A percentile compares a stretch with the other conserved stretches of the same genome.
These are phyloP conservation scores for Cladorrhinum sp. DNA, from an alignment of 2,329 filamentous ascomycete species.

Conservation along the genomic window DNA sequence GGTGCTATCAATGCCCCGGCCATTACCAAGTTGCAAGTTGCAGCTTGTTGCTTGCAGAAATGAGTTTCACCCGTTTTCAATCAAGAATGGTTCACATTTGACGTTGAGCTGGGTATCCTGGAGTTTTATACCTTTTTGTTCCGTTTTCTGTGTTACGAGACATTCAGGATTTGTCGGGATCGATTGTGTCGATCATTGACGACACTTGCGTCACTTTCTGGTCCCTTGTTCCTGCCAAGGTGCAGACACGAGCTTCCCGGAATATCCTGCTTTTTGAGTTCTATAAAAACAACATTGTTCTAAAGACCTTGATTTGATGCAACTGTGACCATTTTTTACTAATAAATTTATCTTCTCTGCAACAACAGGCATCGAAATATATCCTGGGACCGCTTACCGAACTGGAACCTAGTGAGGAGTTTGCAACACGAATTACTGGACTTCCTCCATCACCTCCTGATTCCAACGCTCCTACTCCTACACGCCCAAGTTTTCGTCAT, in stretches of 20 bases:
- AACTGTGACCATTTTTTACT: neutral
- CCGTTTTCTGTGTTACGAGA: neutral
- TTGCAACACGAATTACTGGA: slow-evolving; percentile 30
- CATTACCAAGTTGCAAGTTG: neutral
- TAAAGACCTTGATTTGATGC: neutral
- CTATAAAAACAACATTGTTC: neutral
- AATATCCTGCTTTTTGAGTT: slow-evolving; percentile 1
- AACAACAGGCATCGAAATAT: slow-evolving; percentile 59
- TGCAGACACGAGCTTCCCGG: slow-evolving; percentile 6
- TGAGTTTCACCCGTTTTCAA: neutral
- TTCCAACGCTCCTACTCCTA: slow-evolving; percentile 47
- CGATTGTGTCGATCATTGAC: slow-evolving; percentile 8
- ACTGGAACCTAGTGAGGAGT: slow-evolving; percentile 65
- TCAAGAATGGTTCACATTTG: neutral
- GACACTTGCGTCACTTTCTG: slow-evolving; percentile 18
- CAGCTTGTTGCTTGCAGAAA: neutral
- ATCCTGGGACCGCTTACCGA: slow-evolving; percentile 68
- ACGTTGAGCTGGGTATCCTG: neutral
- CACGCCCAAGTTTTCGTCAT: slow-evolving; percentile 39
- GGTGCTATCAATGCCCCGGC: neutral
- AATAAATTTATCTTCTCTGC: neutral
- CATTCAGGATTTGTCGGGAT: neutral
- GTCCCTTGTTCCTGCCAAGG: slow-evolving; percentile 11
- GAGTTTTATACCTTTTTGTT: neutral
- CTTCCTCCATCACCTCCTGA: slow-evolving; percentile 45